phyloP scores from a whole-genome alignment of 352 stramenopile genomes.

The Phytophthora uliginosa region DNA sequence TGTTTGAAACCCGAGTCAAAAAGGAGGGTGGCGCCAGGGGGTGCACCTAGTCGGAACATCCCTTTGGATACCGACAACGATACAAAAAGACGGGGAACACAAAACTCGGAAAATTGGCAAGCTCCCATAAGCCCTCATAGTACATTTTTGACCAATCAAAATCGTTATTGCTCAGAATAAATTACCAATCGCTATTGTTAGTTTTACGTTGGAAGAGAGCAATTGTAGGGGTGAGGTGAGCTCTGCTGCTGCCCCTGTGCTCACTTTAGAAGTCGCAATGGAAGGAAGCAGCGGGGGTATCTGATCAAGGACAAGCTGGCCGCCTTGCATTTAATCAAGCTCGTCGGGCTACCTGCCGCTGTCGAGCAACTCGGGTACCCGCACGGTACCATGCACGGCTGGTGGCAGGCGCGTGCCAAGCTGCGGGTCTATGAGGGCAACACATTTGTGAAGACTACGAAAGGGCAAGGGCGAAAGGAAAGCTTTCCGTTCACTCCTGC shows the following conservation, averaged over 20 bases:
- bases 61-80: slow-evolving; percentile 2
- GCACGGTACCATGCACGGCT: slow-evolving; percentile 1
- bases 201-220: neutral
- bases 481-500: neutral
- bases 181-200: slow-evolving; percentile 4
- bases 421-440: neutral
- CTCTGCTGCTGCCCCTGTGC: neutral
- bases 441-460: neutral
- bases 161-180: neutral
- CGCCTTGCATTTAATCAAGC: neutral
- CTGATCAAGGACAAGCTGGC: neutral
- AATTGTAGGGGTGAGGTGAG: neutral
- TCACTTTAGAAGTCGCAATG: neutral
- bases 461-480: slow-evolving; percentile 9
- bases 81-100: neutral
- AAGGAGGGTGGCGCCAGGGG: no score
- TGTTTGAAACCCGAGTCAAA: no score
- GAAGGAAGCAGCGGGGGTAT: neutral
- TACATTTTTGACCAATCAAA: neutral
- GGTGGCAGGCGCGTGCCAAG: neutral
- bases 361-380: neutral
- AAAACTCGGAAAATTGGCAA: neutral
- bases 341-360: neutral
- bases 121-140: no score
- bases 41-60: no score